Percentiles rank a stretch among this genome's conserved stretches.
phyloP scores from a whole-genome alignment of 192 early-diverging fungal genomes.

The Podila clonocystis region DNA sequence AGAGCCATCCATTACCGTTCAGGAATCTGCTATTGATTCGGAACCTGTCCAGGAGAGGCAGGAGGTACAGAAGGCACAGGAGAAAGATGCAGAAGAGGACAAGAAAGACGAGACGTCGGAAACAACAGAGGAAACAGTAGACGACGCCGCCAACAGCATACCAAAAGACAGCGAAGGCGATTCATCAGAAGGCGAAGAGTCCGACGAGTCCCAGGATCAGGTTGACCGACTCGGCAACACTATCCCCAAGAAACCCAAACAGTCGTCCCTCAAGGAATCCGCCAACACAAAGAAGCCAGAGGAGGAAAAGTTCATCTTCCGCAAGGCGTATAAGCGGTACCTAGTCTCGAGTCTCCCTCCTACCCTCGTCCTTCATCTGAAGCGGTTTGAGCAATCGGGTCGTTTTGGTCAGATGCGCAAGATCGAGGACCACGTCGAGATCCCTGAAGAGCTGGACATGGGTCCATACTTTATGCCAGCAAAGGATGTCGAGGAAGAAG shows the following conservation, averaged over 20 bases:
- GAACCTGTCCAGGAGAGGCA: not conserved
- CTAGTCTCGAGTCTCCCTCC: slow-evolving; percentile 50
- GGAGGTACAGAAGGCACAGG: slow-evolving; percentile 10
- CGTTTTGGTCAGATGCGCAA: slow-evolving; percentile 54
- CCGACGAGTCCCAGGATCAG: slow-evolving; percentile 3
- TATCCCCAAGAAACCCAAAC: not conserved
- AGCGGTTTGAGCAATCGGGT: slow-evolving; percentile 55
- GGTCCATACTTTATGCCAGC: slow-evolving; percentile 44
- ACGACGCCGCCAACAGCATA: not conserved
- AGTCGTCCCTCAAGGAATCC: not conserved
- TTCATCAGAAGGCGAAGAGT: not conserved
- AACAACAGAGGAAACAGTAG: not conserved
- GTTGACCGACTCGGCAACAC: slow-evolving; percentile 38
- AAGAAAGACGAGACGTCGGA: not conserved
- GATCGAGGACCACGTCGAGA: slow-evolving; percentile 53
- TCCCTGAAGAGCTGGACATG: slow-evolving; percentile 55
- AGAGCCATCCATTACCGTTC: not conserved
- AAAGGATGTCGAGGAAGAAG: slow-evolving; percentile 36
- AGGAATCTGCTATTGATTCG: not conserved
- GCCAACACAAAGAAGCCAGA: slow-evolving; percentile 1
- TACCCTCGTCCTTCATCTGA: slow-evolving; percentile 56
- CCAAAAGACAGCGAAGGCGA: not conserved
- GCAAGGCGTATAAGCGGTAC: slow-evolving; percentile 53
- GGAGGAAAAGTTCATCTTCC: slow-evolving; percentile 39
- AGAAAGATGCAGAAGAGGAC: not conserved